Percentiles rank a stretch among this genome's conserved stretches.
Conservation (phyloP, 495 filamentous ascomycete genomes). For the Neurospora cerealis region DNA sequence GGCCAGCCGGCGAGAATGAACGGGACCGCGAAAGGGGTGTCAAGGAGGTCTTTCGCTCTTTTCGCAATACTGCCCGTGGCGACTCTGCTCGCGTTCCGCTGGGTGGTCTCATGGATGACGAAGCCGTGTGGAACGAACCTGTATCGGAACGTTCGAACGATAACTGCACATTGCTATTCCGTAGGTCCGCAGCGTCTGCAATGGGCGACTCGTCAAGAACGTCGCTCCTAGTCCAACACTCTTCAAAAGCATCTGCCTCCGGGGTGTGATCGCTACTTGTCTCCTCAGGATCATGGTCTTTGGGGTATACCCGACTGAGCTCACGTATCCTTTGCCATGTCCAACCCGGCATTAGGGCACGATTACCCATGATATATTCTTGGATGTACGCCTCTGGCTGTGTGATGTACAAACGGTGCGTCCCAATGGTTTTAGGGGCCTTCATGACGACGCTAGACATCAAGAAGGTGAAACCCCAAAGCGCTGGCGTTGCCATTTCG, state of each 20-base stretch:
- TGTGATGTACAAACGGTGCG: constrained; percentile 55
- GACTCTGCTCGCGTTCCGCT: constrained; percentile 23
- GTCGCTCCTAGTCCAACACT: constrained; percentile 41
- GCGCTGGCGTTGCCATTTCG: constrained; percentile 55
- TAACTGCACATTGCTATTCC: constrained; percentile 23
- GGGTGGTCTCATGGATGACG: constrained; percentile 9
- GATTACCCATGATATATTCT: constrained; percentile 37
- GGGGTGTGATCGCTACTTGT: constrained; percentile 30
- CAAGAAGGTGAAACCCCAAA: constrained; percentile 60
- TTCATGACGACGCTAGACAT: constrained; percentile 54
- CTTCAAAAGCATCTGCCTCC: constrained; percentile 51
- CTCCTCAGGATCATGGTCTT: constrained; percentile 14
- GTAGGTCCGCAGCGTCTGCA: constrained; percentile 27
- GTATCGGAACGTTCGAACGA: constrained; percentile 24
- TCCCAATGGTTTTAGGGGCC: constrained; percentile 27
- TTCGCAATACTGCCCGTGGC: constrained; percentile 18
- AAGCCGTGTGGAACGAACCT: neutral
- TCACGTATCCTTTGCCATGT: constrained; percentile 51
- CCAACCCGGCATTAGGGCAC: constrained; percentile 40
- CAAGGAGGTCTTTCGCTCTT: constrained; percentile 30
- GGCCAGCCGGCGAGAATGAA: constrained; percentile 34
- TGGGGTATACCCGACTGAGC: constrained; percentile 43
- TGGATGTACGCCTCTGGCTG: constrained; percentile 57
- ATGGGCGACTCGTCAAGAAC: constrained; percentile 39
- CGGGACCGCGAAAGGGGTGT: constrained; percentile 33